Percentiles rank a stretch among this genome's conserved stretches.
phyloP scores from a whole-genome alignment of 768 basidiomycete genomes.

The Russula abietina region DNA sequence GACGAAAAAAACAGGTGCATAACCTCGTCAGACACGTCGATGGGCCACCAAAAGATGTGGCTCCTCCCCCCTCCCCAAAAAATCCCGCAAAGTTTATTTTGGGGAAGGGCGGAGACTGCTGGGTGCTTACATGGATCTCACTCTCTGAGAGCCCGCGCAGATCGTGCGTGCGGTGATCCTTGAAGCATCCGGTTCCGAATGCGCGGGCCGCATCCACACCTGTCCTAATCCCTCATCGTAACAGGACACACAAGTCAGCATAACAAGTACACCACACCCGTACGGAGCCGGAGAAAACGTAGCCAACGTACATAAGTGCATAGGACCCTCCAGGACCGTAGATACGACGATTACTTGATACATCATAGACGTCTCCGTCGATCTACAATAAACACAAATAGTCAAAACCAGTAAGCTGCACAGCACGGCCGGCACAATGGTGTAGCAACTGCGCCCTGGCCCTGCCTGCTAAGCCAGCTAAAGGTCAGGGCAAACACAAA shows the following conservation, averaged over 20 bases:
- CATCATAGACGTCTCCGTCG: constrained; percentile 90
- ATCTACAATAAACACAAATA: constrained; percentile 44
- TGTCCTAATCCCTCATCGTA: constrained; percentile 44
- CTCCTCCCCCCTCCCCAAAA: neutral
- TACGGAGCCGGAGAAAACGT: neutral
- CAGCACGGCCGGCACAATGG: too few species aligned
- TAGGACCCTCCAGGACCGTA: constrained; percentile 91
- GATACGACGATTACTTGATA: constrained; percentile 61
- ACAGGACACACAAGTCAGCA: neutral
- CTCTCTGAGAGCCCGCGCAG: constrained; percentile 68
- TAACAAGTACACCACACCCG: neutral
- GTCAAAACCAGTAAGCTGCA: constrained; percentile 7
- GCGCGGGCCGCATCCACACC: constrained; percentile 88
- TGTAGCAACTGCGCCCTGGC: too few species aligned
- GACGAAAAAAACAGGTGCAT: neutral
- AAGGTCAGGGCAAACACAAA: neutral
- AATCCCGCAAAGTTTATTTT: neutral
- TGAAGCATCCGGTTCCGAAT: constrained; percentile 92
- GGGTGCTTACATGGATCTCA: constrained; percentile 48
- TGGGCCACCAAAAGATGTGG: neutral
- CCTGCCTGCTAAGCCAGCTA: too few species aligned
- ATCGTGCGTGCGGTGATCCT: constrained; percentile 86
- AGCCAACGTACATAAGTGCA: constrained; percentile 50
- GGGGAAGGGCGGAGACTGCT: neutral
- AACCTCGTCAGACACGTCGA: neutral